A percentile compares a stretch with the other conserved stretches of the same genome.
These are phyloP conservation scores for Penicillium sp. DNA, from an alignment of 2,329 filamentous ascomycete species.

Conservation along the genomic window DNA sequence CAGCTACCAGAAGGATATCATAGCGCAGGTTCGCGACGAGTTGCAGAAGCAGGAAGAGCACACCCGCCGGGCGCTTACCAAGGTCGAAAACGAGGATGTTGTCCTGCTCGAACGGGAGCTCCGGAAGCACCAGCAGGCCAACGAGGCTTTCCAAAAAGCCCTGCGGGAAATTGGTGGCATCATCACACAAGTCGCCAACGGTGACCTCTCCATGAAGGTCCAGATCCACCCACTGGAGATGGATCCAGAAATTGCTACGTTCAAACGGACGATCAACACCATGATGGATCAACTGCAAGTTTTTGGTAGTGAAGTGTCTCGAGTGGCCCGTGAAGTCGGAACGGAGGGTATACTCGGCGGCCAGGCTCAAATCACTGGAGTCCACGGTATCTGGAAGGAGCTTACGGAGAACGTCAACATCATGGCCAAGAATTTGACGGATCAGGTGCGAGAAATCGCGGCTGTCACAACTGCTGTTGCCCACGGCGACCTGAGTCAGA, in stretches of 20 bases:
- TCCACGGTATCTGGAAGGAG: constrained; percentile 97
- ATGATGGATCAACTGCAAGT: constrained; percentile 99
- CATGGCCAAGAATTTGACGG: constrained; percentile 79
- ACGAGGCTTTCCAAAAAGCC: constrained; percentile 97
- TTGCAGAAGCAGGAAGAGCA: constrained; percentile 82
- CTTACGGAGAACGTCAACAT: constrained; percentile 87
- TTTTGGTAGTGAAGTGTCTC: constrained; percentile 94
- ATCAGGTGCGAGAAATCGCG: constrained; percentile 83
- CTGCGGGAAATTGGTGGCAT: constrained; percentile 96
- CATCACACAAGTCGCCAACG: constrained; percentile 91
- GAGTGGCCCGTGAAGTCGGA: constrained; percentile 91
- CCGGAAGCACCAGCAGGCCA: constrained; percentile 96
- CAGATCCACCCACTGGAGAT: constrained; percentile 94
- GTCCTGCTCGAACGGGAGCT: constrained; percentile 88
- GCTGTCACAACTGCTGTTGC: constrained; percentile 82
- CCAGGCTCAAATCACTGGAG: constrained; percentile 89
- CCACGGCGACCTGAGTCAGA: constrained; percentile 79
- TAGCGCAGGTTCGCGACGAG: constrained; percentile 82
- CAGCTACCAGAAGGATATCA: constrained; percentile 80
- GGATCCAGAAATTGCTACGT: constrained; percentile 96
- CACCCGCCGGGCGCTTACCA: constrained; percentile 77
- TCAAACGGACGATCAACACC: constrained; percentile 97
- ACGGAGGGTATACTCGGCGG: constrained; percentile 93
- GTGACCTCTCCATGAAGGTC: constrained; percentile 95
- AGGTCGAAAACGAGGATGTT: constrained; percentile 84